Evolutionary conservation across 129 eudicot species (phyloP).

Genomic region (Kitagawia praeruptora): DNA sequence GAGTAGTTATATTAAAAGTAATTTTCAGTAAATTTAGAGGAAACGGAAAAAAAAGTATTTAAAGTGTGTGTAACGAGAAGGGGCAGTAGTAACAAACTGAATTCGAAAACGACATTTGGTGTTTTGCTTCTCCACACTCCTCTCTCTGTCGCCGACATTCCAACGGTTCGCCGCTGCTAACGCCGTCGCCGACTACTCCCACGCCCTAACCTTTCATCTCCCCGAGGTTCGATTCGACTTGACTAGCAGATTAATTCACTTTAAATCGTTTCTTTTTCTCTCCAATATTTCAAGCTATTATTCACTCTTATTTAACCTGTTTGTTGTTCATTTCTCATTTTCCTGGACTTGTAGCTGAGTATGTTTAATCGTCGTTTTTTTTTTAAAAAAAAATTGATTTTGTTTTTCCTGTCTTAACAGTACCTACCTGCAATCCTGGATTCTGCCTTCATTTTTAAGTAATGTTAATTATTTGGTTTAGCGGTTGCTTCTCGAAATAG

Average conservation of each 20-base stretch:
- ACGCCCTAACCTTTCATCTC: background rate
- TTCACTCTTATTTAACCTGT: no score
- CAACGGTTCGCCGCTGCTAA: conserved; percentile 69
- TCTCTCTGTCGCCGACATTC: conserved; percentile 29
- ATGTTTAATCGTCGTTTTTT: no score
- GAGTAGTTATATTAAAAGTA: no score
- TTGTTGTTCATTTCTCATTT: no score
- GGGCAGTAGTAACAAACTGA: background rate
- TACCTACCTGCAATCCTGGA: no score
- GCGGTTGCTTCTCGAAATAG: background rate
- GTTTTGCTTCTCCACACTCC: background rate
- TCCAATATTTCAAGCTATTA: background rate
- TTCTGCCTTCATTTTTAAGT: background rate
- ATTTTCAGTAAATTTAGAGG: no score
- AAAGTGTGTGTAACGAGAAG: background rate
- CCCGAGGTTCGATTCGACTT: background rate
- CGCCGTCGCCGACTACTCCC: conserved; percentile 30
- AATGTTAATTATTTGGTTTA: background rate
- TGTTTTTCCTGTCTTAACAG: background rate
- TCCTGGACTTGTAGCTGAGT: no score
- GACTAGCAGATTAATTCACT: background rate
- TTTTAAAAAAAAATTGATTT: no score
- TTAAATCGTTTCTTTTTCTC: background rate
- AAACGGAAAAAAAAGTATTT: background rate
- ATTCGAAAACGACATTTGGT: background rate